Conservation (phyloP, 2,329 filamentous ascomycete species). For the Paracoccidioides brasiliensis region DNA sequence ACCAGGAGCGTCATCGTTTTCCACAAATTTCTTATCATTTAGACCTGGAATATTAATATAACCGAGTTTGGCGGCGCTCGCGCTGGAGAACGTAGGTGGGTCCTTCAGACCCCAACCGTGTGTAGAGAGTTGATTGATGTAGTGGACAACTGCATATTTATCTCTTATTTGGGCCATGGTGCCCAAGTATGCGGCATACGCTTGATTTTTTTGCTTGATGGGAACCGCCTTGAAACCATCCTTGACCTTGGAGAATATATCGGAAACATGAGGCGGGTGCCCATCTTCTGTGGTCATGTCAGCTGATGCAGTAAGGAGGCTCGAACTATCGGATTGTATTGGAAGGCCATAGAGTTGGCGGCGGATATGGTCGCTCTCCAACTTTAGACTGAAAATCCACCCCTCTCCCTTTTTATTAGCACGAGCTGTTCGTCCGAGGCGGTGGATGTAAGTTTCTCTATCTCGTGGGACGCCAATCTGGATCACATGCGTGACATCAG, state of each 20-base stretch:
- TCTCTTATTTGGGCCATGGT: neutral
- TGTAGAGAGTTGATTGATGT: constrained; percentile 19
- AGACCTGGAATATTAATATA: neutral
- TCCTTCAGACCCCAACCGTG: constrained; percentile 29
- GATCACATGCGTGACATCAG: constrained; percentile 65
- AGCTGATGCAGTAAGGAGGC: constrained; percentile 29
- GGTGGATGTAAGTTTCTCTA: constrained; percentile 62
- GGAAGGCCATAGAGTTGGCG: constrained; percentile 41
- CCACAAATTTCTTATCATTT: neutral
- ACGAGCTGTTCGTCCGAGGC: constrained; percentile 60
- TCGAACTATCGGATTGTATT: constrained; percentile 36
- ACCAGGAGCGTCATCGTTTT: neutral
- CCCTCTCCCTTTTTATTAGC: constrained; percentile 52
- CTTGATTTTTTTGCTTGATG: constrained; percentile 31
- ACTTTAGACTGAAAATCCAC: constrained; percentile 43
- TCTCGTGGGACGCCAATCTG: constrained; percentile 53
- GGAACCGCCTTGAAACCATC: constrained; percentile 12
- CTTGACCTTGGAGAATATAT: constrained; percentile 24
- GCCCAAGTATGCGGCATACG: constrained; percentile 44
- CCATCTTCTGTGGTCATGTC: constrained; percentile 22
- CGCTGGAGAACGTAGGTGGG: neutral
- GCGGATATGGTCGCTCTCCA: constrained; percentile 39
- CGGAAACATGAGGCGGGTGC: constrained; percentile 8
- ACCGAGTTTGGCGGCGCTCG: neutral
- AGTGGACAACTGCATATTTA: neutral